phyloP scores from a whole-genome alignment of 352 stramenopile species.

The Phytophthora aleatoria region DNA sequence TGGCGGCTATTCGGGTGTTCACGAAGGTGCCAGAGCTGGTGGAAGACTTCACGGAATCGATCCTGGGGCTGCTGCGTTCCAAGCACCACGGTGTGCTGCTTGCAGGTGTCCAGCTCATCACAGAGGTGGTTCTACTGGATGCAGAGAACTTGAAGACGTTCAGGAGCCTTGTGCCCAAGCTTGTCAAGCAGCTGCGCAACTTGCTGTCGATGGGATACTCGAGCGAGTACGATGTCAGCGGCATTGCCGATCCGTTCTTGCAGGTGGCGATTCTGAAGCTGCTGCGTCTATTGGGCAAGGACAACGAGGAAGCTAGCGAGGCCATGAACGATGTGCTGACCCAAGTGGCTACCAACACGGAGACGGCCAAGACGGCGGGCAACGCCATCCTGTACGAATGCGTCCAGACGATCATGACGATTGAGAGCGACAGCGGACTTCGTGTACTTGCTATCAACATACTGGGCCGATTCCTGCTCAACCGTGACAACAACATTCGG shows the following conservation, averaged over 20 bases:
- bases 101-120: conserved; percentile 97
- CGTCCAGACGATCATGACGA: conserved; percentile 99
- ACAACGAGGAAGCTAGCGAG: conserved; percentile 93
- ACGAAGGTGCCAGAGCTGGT: conserved; percentile 98
- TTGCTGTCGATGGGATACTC: conserved; percentile 98
- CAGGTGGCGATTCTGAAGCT: conserved; percentile 91
- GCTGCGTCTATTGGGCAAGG: conserved; percentile 94
- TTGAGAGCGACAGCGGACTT: conserved; percentile 97
- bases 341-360: conserved; percentile 99
- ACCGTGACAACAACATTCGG: conserved; percentile 99
- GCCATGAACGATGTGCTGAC: conserved; percentile 98
- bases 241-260: conserved; percentile 99
- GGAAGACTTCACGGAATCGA: conserved; percentile 98
- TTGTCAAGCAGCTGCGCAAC: conserved; percentile 93
- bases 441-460: conserved; percentile 99
- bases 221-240: conserved; percentile 98
- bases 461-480: conserved; percentile 98
- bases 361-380: conserved; percentile 99
- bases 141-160: conserved; percentile 79
- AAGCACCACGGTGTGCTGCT: conserved; percentile 98
- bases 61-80: conserved; percentile 93
- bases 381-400: conserved; percentile 99
- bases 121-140: conserved; percentile 89
- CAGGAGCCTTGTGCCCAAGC: conserved; percentile 70
- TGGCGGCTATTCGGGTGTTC: conserved; percentile 93